Percentiles rank a stretch among this genome's conserved stretches.
These are phyloP conservation scores for Ceratocystis alfenasii DNA, from an alignment of 2,329 filamentous ascomycete species.

Conservation along the genomic window DNA sequence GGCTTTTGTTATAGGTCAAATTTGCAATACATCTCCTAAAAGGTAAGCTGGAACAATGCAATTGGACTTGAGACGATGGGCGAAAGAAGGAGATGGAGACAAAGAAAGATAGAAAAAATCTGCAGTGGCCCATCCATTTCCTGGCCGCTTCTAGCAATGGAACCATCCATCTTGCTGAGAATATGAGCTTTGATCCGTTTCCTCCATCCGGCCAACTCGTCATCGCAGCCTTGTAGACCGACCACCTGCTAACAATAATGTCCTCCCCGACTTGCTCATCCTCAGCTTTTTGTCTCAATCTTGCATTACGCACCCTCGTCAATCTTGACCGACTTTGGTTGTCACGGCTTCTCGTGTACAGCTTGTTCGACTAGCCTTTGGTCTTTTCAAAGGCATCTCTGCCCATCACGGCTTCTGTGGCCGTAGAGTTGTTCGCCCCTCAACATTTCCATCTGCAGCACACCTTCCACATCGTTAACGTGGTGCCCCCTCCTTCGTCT, in stretches of 20 bases:
- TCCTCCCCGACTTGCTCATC: not conserved
- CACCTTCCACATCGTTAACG: constrained; percentile 56
- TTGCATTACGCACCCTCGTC: not conserved
- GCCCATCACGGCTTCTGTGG: constrained; percentile 49
- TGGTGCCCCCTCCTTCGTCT: constrained; percentile 45
- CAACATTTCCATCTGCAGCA: constrained; percentile 58
- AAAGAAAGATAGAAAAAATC: not conserved
- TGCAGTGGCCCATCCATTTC: not conserved
- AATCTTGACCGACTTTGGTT: not conserved
- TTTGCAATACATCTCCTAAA: not conserved
- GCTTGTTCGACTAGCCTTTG: constrained; percentile 41
- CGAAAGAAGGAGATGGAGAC: not conserved
- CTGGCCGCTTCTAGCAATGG: not conserved
- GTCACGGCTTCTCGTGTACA: constrained; percentile 16
- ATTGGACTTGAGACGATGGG: not conserved
- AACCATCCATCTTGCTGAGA: not conserved
- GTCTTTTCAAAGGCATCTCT: constrained; percentile 50
- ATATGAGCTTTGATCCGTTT: not conserved
- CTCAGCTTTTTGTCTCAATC: constrained; percentile 13
- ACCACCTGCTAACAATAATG: constrained; percentile 6
- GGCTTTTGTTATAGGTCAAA: not conserved
- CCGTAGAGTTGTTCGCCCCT: constrained; percentile 51
- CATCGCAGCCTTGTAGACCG: not conserved
- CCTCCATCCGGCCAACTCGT: not conserved
- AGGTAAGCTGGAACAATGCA: not conserved